Conservation (phyloP, 768 basidiomycete genomes). For the Leucosporidium yakuticum region DNA sequence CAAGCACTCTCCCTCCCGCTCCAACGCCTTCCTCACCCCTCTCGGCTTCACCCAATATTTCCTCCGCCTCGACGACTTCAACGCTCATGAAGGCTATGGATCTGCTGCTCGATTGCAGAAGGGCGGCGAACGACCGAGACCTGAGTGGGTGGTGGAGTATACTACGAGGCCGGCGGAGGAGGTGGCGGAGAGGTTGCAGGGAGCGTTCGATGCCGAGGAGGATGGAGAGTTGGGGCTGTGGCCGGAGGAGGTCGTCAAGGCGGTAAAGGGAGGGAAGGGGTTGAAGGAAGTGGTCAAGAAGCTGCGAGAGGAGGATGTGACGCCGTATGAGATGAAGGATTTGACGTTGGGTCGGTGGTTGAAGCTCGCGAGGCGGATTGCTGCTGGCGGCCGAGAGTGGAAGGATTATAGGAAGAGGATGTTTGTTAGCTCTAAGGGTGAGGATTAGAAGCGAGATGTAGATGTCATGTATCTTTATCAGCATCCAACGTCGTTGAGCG, state of each 20-base stretch:
- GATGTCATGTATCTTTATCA: too few relatives aligned
- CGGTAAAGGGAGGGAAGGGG: constrained; percentile 73
- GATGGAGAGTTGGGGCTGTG: constrained; percentile 45
- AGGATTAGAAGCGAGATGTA: too few relatives aligned
- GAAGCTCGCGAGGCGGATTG: constrained; percentile 57
- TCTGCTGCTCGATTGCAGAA: constrained; percentile 49
- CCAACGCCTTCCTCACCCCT: constrained; percentile 63
- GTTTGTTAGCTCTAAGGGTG: constrained; percentile 52
- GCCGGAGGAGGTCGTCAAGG: constrained; percentile 63
- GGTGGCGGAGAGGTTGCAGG: background rate
- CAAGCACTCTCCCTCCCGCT: constrained; percentile 61
- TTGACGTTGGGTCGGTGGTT: constrained; percentile 73
- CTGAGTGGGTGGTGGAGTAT: constrained; percentile 63
- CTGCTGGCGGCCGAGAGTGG: constrained; percentile 51
- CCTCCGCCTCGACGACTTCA: constrained; percentile 7
- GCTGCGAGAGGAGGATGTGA: constrained; percentile 48
- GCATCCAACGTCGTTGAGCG: too few relatives aligned
- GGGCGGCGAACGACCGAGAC: constrained; percentile 51
- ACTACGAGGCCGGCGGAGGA: constrained; percentile 3
- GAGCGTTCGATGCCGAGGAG: background rate
- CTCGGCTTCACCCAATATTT: constrained; percentile 78
- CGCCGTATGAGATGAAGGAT: constrained; percentile 68
- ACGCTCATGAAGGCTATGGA: constrained; percentile 11
- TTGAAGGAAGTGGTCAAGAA: constrained; percentile 53
- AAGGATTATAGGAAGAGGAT: constrained; percentile 64